These are phyloP conservation scores for Nemania serpens DNA, from an alignment of 2,329 filamentous ascomycete genomes.

Conservation along the genomic window DNA sequence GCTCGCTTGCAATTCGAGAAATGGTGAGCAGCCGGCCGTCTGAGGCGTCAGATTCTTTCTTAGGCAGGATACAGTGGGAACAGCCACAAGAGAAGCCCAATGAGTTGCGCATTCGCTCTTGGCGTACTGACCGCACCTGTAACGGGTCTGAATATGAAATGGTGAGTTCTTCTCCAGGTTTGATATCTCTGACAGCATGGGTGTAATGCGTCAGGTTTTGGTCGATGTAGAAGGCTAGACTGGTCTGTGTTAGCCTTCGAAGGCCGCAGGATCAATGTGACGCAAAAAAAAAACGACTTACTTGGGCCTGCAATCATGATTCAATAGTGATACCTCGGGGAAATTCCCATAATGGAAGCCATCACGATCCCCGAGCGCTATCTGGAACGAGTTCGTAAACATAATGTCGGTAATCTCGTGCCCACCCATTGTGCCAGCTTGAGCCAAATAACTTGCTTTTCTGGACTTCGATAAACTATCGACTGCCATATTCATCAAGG, in stretches of 20 bases:
- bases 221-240: constrained; percentile 44
- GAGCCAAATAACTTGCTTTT: constrained; percentile 29
- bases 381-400: constrained; percentile 38
- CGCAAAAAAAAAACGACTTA: constrained; percentile 13
- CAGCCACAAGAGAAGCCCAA: constrained; percentile 50
- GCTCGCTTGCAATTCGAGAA: constrained; percentile 36
- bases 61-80: constrained; percentile 40
- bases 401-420: constrained; percentile 34
- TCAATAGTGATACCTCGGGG: constrained; percentile 46
- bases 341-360: constrained; percentile 39
- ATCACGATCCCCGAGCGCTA: constrained; percentile 22
- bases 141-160: constrained; percentile 49
- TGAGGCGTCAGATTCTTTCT: constrained; percentile 33
- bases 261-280: background rate
- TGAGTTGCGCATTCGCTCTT: constrained; percentile 39
- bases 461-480: constrained; percentile 26
- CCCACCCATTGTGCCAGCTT: constrained; percentile 33
- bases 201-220: constrained; percentile 46
- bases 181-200: constrained; percentile 42
- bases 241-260: constrained; percentile 3
- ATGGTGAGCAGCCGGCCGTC: constrained; percentile 42
- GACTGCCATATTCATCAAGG: constrained; percentile 32
- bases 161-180: constrained; percentile 45
- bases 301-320: constrained; percentile 51
- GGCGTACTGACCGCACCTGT: constrained; percentile 38